A percentile compares a stretch with the other conserved stretches of the same genome.
Conservation (phyloP, 2,329 filamentous ascomycete genomes). For the Venturia effusa region DNA sequence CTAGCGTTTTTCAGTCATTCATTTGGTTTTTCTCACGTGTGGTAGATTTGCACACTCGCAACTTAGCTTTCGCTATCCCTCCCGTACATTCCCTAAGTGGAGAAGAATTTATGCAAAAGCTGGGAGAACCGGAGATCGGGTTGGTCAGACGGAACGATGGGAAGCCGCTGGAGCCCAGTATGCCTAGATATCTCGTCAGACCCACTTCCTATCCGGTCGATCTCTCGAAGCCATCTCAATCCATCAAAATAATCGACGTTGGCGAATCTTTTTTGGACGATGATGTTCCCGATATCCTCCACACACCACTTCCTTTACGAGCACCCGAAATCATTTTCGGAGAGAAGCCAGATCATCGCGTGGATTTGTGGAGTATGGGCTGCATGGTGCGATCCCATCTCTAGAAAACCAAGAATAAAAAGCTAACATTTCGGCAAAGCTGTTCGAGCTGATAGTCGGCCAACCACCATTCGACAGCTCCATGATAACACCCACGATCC, state of each 20-base stretch:
- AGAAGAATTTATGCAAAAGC: conserved; percentile 15
- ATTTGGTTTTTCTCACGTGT: conserved; percentile 10
- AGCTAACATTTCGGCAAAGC: conserved; percentile 16
- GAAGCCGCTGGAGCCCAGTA: conserved; percentile 13
- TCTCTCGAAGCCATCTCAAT: neutral
- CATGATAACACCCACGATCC: conserved; percentile 22
- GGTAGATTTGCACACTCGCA: conserved; percentile 21
- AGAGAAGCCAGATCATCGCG: conserved; percentile 21
- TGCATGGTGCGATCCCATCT: conserved; percentile 20
- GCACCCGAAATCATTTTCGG: conserved; percentile 25
- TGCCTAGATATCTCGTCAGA: conserved; percentile 13
- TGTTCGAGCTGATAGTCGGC: conserved; percentile 30
- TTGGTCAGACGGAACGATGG: conserved; percentile 16
- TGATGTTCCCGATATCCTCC: conserved; percentile 18
- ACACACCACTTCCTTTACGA: conserved; percentile 21
- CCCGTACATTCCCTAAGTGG: conserved; percentile 15
- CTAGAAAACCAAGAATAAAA: neutral
- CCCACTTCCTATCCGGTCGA: conserved; percentile 3
- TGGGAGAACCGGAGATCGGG: conserved; percentile 15
- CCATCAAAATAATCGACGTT: conserved; percentile 19
- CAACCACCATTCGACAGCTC: conserved; percentile 29
- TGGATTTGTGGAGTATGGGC: conserved; percentile 26
- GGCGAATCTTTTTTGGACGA: conserved; percentile 6
- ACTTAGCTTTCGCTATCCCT: conserved; percentile 19
- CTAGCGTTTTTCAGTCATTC: neutral